Evolutionary conservation across 495 filamentous ascomycete species (phyloP).

Genomic region (Aspergillus hancockii): DNA sequence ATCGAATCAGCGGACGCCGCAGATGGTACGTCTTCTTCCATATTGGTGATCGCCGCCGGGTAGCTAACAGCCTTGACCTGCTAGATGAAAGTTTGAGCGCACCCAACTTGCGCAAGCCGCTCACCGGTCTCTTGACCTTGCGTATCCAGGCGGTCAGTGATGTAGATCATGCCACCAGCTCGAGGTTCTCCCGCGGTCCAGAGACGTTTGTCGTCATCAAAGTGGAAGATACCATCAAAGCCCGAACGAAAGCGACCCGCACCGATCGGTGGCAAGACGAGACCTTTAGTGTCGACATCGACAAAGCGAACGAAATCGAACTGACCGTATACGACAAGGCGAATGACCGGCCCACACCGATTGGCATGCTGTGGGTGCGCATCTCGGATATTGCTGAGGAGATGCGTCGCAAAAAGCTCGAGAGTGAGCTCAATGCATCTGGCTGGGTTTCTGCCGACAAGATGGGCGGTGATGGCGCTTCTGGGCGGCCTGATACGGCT

Average conservation of each 20-base stretch:
- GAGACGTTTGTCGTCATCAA: conserved; percentile 96
- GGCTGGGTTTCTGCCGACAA: conserved; percentile 98
- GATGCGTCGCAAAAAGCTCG: conserved; percentile 95
- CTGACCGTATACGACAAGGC: conserved; percentile 95
- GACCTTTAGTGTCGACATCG: conserved; percentile 84
- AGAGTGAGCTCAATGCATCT: conserved; percentile 83
- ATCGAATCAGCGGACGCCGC: conserved; percentile 78
- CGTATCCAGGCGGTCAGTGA: conserved; percentile 86
- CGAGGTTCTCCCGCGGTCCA: conserved; percentile 82
- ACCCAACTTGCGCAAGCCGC: conserved; percentile 89
- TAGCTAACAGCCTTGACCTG: neutral
- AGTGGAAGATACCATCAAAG: conserved; percentile 89
- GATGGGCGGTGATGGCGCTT: conserved; percentile 62
- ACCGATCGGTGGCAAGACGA: conserved; percentile 92
- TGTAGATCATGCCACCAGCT: conserved; percentile 89
- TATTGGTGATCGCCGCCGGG: neutral
- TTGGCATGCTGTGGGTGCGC: conserved; percentile 93
- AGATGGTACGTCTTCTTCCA: conserved; percentile 64
- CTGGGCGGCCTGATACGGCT: conserved; percentile 45
- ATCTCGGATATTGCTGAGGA: conserved; percentile 98
- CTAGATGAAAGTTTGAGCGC: conserved; percentile 95
- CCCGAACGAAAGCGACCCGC: conserved; percentile 81
- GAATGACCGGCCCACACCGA: conserved; percentile 84
- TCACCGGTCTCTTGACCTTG: conserved; percentile 86
- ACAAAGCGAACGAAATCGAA: conserved; percentile 98